Base-by-base conservation (phyloP, 768 basidiomycete species). In the Leccinum subgranulosum region DNA sequence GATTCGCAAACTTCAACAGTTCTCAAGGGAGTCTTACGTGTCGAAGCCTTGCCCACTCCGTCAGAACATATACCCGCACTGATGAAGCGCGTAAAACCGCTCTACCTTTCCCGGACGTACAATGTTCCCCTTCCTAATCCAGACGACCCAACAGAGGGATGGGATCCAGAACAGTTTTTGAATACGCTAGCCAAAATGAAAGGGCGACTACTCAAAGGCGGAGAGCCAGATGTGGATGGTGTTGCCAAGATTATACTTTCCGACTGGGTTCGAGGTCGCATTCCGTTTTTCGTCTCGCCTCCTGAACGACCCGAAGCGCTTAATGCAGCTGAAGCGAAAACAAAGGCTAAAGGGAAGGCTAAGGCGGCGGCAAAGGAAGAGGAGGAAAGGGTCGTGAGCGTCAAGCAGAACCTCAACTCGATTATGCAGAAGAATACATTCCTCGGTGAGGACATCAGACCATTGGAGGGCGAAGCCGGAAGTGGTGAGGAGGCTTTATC, bases 221-320 rank as follows among this genome's bases (percentile, higher is more conserved):
- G 97, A 58, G 96, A 98, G 72, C 92, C 96, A 3, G 94, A 97
- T 73, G 70, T 88, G 47, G 92, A 98, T 67, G 83, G 90, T 4
- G 94, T 95, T 28, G 90, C 96, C 29, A 98, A 95, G 77, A 95
- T 99, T 71, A 77, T 98, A 49, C 74, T 99, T 67, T 92, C 87
- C 71, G 97, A 98, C 72, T 98, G 96, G 96, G 94, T 98, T 57
- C 80, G 97, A 48, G 97, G 96, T 8, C 88, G 93, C 64, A 96
- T 99, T 67, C 97, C 97, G 19, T 99, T 87, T 80, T 99, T 98
- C 67, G 94, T 94, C 36, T 70, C 88, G 12, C 97, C 97, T 14
- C 96, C 96, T 55, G 93, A 92, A 70, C 77, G 90, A 56, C 69
- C 89, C 9, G 85, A 86, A 61, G 87, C 84, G 63, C 74, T 88